phyloP scores from a whole-genome alignment of 352 stramenopile species.

The Pythium scleroteichum region DNA sequence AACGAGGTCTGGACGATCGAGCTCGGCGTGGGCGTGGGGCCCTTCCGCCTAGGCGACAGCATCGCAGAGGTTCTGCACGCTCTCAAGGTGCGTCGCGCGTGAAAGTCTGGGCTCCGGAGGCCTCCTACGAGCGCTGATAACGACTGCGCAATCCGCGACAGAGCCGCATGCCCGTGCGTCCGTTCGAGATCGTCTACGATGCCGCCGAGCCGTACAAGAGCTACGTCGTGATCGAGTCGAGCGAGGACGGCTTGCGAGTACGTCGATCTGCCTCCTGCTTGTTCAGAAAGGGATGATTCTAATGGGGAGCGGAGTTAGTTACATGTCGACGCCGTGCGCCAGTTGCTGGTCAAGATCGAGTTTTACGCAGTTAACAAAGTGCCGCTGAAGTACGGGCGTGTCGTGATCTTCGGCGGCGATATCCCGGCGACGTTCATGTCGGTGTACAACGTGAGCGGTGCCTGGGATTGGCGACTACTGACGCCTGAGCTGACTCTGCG shows the following conservation, averaged over 20 bases:
- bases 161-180: conserved; percentile 65
- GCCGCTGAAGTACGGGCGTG: conserved; percentile 76
- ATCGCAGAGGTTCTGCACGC: conserved; percentile 73
- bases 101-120: background rate
- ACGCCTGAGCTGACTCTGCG: background rate
- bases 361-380: conserved; percentile 83
- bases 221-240: conserved; percentile 61
- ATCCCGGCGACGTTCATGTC: conserved; percentile 85
- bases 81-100: conserved; percentile 55
- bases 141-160: conserved; percentile 6
- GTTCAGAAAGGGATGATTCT: too few species aligned
- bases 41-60: conserved; percentile 74
- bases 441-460: conserved; percentile 73
- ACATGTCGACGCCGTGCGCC: conserved; percentile 62
- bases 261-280: background rate
- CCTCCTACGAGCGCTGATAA: background rate
- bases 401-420: conserved; percentile 81
- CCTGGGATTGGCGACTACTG: background rate
- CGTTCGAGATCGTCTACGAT: conserved; percentile 82
- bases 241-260: conserved; percentile 72
- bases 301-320: conserved; percentile 35
- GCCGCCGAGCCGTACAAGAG: conserved; percentile 60
- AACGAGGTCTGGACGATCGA: conserved; percentile 85
- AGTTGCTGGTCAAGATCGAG: conserved; percentile 71
- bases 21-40: conserved; percentile 70